A percentile compares a stretch with the other conserved stretches of the same genome.
phyloP scores from a whole-genome alignment of 164 flowering plant species.

The Saururus chinensis region DNA sequence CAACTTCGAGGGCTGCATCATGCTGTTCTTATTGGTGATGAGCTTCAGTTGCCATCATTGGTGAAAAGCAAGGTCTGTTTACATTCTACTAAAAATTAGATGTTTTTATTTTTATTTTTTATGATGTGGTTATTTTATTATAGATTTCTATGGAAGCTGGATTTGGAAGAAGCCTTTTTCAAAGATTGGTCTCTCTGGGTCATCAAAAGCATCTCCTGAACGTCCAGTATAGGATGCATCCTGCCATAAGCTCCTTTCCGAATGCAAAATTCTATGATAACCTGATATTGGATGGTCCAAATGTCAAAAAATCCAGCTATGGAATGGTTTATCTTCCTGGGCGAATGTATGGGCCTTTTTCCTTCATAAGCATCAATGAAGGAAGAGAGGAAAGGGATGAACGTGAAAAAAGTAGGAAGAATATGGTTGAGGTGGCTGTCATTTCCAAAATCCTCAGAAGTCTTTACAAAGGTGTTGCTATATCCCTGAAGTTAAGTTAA shows the following conservation, averaged over 20 bases:
- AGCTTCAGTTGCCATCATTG: slow-evolving; percentile 38
- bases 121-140: neutral
- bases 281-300: slow-evolving; percentile 24
- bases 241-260: slow-evolving; percentile 37
- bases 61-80: slow-evolving; percentile 33
- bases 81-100: neutral
- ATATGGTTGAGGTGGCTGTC: slow-evolving; percentile 31
- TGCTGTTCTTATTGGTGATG: slow-evolving; percentile 43
- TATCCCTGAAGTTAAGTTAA: neutral
- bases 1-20: slow-evolving; percentile 27
- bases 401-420: slow-evolving; percentile 17
- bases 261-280: slow-evolving; percentile 28
- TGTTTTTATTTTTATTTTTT: neutral
- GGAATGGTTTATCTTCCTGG: slow-evolving; percentile 22
- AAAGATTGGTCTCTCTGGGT: slow-evolving; percentile 27
- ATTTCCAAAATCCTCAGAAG: slow-evolving; percentile 15
- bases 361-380: slow-evolving; percentile 26
- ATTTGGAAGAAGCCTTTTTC: slow-evolving; percentile 38
- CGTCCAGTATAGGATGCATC: slow-evolving; percentile 42
- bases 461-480: slow-evolving; percentile 25
- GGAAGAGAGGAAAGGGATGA: slow-evolving; percentile 20
- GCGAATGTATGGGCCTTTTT: slow-evolving; percentile 32
- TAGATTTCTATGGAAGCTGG: slow-evolving; percentile 18
- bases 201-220: slow-evolving; percentile 32
- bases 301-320: slow-evolving; percentile 15